phyloP scores from a whole-genome alignment of 306 rosid genomes.

The Mucuna pruriens region DNA sequence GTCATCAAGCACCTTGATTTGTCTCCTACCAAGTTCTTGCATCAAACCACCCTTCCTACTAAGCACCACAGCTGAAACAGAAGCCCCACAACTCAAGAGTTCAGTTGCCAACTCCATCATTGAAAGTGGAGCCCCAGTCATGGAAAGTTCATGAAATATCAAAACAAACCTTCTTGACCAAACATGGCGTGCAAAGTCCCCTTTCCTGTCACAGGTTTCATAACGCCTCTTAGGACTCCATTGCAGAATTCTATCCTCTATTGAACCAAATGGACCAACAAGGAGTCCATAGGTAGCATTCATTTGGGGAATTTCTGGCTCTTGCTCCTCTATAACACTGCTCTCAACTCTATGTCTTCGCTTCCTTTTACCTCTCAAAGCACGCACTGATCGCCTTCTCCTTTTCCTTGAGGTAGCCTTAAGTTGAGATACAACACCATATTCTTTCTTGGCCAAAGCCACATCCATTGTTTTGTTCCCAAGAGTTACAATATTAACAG shows the following conservation, averaged over 20 bases:
- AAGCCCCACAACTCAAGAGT: constrained; percentile 85
- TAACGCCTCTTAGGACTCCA: constrained; percentile 71
- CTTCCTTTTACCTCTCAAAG: constrained; percentile 53
- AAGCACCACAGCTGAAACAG: constrained; percentile 85
- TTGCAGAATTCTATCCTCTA: constrained; percentile 72
- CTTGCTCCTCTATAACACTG: constrained; percentile 51
- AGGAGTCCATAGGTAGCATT: constrained; percentile 74
- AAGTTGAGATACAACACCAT: constrained; percentile 41
- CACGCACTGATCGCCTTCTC: constrained; percentile 47
- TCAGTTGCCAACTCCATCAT: constrained; percentile 97
- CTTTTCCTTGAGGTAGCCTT: constrained; percentile 57
- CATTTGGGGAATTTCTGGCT: constrained; percentile 60
- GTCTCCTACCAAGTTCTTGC: constrained; percentile 81
- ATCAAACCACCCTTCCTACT: constrained; percentile 93
- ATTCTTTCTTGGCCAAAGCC: constrained; percentile 56
- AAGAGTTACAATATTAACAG: constrained; percentile 43
- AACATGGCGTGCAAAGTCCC: constrained; percentile 73
- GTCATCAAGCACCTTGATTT: constrained; percentile 86
- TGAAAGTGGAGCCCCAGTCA: constrained; percentile 96
- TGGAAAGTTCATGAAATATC: constrained; percentile 91
- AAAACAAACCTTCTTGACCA: constrained; percentile 79
- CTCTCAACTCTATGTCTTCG: constrained; percentile 40
- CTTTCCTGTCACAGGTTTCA: constrained; percentile 72
- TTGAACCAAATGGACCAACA: constrained; percentile 85
- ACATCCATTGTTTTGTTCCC: constrained; percentile 40